These are phyloP conservation scores for Arxiozyma heterogenica DNA, from an alignment of 1,139 yeast genomes.

Conservation along the genomic window DNA sequence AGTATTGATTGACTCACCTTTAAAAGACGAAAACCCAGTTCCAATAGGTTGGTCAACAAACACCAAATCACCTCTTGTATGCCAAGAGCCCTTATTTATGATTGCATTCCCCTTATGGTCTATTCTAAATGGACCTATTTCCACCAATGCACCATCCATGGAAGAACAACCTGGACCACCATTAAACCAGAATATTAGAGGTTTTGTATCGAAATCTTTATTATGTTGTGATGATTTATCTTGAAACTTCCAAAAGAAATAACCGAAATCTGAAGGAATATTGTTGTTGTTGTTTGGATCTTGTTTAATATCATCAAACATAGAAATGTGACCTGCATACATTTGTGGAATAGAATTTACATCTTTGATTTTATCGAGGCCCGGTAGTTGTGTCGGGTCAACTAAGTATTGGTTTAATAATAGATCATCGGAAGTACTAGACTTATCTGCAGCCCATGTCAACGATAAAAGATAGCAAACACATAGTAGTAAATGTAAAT, in stretches of 20 bases:
- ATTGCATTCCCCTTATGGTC: slow-evolving; percentile 36
- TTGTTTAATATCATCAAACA: slow-evolving; percentile 5
- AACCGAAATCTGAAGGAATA: slow-evolving; percentile 32
- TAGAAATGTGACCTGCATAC: slow-evolving; percentile 61
- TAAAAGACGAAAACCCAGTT: slow-evolving; percentile 67
- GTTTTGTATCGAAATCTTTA: slow-evolving; percentile 21
- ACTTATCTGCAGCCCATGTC: background rate
- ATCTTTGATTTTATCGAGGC: slow-evolving; percentile 17
- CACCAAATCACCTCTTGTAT: slow-evolving; percentile 63
- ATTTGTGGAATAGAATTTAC: slow-evolving; percentile 31
- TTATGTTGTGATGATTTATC: slow-evolving; percentile 6
- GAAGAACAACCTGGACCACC: slow-evolving; percentile 99
- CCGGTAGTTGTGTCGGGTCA: slow-evolving; percentile 18
- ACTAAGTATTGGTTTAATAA: slow-evolving; percentile 3
- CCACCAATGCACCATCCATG: slow-evolving; percentile 95
- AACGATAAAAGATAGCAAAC: background rate
- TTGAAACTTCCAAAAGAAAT: slow-evolving; percentile 75
- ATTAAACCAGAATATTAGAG: slow-evolving; percentile 75
- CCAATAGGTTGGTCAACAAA: slow-evolving; percentile 95
- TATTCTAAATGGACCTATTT: slow-evolving; percentile 79
- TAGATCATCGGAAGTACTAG: background rate
- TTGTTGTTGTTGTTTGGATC: slow-evolving; percentile 30
- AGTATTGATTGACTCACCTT: slow-evolving; percentile 18
- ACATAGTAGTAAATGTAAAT: background rate
- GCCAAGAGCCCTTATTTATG: slow-evolving; percentile 76